A percentile compares a stretch with the other conserved stretches of the same genome.
Conservation (phyloP, 345 rosid genomes). For the Xanthoceras sorbifolium region DNA sequence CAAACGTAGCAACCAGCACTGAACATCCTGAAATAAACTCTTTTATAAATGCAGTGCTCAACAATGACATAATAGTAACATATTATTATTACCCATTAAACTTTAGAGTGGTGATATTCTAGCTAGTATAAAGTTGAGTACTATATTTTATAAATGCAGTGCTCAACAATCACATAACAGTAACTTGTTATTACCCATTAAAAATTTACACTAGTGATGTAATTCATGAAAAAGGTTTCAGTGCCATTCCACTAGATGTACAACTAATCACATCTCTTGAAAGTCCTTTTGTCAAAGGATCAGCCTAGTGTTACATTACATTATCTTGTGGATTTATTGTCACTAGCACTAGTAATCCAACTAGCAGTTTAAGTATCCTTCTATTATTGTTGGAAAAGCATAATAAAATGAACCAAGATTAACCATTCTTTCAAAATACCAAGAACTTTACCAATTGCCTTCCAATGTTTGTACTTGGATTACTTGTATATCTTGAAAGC, state of each 20-base stretch:
- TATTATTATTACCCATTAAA: background rate
- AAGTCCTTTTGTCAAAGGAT: background rate
- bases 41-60: background rate
- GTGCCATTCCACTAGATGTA: background rate
- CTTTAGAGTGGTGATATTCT: no score
- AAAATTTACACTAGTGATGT: background rate
- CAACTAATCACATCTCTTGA: background rate
- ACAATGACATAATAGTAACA: background rate
- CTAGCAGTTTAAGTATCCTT: constrained; percentile 9
- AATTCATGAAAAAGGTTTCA: background rate
- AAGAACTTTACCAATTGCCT: background rate
- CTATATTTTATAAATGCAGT: background rate
- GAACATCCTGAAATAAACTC: background rate
- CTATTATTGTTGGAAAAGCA: background rate
- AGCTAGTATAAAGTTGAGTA: no score
- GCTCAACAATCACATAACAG: background rate
- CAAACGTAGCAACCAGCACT: background rate
- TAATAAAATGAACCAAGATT: background rate
- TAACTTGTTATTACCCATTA: background rate
- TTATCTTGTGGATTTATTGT: background rate
- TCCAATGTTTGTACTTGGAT: background rate
- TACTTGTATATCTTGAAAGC: constrained; percentile 10
- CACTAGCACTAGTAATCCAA: constrained; percentile 16
- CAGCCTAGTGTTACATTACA: background rate
- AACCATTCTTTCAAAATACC: background rate